phyloP scores from a whole-genome alignment of 2,329 filamentous ascomycete species.

The Nigrospora osmanthi region DNA sequence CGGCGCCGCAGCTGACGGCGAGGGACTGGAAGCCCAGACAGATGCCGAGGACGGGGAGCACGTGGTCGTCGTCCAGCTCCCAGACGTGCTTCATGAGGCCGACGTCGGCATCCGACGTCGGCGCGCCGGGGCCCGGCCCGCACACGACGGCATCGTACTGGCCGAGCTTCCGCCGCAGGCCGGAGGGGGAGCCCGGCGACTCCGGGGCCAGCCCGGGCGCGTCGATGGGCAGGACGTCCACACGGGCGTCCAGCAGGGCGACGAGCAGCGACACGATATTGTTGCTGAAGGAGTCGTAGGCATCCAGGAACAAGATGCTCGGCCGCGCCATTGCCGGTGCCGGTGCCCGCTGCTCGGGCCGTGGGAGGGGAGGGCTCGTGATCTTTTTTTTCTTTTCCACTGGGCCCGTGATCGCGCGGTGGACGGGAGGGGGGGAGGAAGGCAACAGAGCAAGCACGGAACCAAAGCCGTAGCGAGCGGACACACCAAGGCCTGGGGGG shows the following conservation, averaged over 20 bases:
- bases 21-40: conserved; percentile 87
- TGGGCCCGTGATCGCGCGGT: no score
- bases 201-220: conserved; percentile 37
- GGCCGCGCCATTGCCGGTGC: conserved; percentile 17
- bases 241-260: conserved; percentile 57
- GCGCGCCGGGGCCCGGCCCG: conserved; percentile 84
- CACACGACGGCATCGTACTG: conserved; percentile 80
- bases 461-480: no score
- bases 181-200: conserved; percentile 31
- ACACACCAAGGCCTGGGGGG: no score
- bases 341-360: no score
- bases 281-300: conserved; percentile 94
- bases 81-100: conserved; percentile 76
- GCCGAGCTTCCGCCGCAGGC: conserved; percentile 41
- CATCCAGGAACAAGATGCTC: conserved; percentile 81
- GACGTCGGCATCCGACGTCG: conserved; percentile 64
- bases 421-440: no score
- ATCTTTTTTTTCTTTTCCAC: no score
- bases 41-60: conserved; percentile 77
- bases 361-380: no score
- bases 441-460: no score
- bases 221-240: conserved; percentile 68
- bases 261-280: conserved; percentile 83
- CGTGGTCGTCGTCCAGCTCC: conserved; percentile 48
- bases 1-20: conserved; percentile 58